Conservation (phyloP, 2,329 filamentous ascomycete genomes). For the Botryotinia globosa region DNA sequence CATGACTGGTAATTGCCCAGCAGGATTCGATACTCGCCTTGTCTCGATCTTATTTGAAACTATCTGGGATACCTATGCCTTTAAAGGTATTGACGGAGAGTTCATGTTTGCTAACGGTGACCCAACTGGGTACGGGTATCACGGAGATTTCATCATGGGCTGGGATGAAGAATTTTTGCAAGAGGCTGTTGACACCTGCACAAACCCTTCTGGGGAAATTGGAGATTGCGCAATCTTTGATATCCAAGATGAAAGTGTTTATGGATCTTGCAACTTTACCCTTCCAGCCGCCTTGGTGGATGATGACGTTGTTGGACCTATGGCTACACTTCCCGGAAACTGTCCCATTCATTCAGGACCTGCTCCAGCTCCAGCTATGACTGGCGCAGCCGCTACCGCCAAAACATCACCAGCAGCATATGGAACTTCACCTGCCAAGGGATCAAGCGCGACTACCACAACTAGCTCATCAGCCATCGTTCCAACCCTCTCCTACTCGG, state of each 20-base stretch:
- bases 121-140: conserved; percentile 70
- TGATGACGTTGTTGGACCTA: conserved; percentile 58
- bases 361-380: conserved; percentile 37
- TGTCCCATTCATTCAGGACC: conserved; percentile 48
- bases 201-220: conserved; percentile 64
- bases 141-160: conserved; percentile 77
- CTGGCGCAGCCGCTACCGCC: neutral
- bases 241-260: conserved; percentile 51
- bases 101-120: conserved; percentile 82
- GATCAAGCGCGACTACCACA: neutral
- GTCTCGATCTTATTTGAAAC: conserved; percentile 81
- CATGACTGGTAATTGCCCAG: conserved; percentile 72
- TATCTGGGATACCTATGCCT: conserved; percentile 73
- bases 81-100: conserved; percentile 58
- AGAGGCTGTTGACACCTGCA: conserved; percentile 71
- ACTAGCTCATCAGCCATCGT: conserved; percentile 21
- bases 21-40: conserved; percentile 63
- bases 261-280: conserved; percentile 61
- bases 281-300: conserved; percentile 52
- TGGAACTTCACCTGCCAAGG: neutral
- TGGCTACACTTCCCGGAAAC: conserved; percentile 62
- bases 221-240: conserved; percentile 73
- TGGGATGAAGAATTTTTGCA: conserved; percentile 72
- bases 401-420: conserved; percentile 21
- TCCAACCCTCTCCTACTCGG: conserved; percentile 35